Evolutionary conservation across 352 stramenopile genomes (phyloP), one percentile per base, ranked within the genome.

Genomic region (Pythium dissimile): DNA sequence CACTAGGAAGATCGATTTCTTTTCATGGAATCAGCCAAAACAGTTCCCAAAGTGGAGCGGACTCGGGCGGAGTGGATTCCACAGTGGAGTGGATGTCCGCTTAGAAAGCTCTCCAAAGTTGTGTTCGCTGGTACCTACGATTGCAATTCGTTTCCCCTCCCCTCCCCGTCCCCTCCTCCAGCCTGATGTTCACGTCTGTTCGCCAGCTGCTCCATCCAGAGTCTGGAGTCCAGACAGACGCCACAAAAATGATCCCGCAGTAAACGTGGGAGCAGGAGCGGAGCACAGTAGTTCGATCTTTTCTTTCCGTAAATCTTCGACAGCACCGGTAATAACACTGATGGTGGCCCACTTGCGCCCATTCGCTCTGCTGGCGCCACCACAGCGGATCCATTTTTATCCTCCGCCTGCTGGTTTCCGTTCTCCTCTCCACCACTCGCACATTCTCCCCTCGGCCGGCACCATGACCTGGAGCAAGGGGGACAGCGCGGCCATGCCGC

Each of bases 391-490:
- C 48, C 23, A 45, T 46, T 55, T 55, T 45, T 45, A 46, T 46
- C 34, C 18, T 27, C 21, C 48, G 45, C 16, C 23, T 18, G 24
- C 28, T 31, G 27, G 15, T 37, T n/a, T n/a, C n/a, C n/a, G n/a
- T n/a, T n/a, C n/a, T n/a, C n/a, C n/a, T n/a, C n/a, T n/a, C n/a
- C n/a, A 24, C 27, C 30, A 45, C 18, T 58, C 49, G 26, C 18
- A 7, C 43, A 44, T 54, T 61, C 45, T 56, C 52, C 34, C 8
- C 51, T 46, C 23, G 18, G n/a, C 18, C 49, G 26, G 27, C 43
- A 39, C 23, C 15, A 69, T 69, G 61, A 56, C 61, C 1, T 54
- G 51, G 49, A 62, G 54, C 32, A 59, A 54, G 18, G 49, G 46
- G 32, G 47, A 62, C 31, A 34, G 27, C 46, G 60, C 60, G 23